Conservation (phyloP, 352 stramenopile genomes). For the Pythium chondricola region DNA sequence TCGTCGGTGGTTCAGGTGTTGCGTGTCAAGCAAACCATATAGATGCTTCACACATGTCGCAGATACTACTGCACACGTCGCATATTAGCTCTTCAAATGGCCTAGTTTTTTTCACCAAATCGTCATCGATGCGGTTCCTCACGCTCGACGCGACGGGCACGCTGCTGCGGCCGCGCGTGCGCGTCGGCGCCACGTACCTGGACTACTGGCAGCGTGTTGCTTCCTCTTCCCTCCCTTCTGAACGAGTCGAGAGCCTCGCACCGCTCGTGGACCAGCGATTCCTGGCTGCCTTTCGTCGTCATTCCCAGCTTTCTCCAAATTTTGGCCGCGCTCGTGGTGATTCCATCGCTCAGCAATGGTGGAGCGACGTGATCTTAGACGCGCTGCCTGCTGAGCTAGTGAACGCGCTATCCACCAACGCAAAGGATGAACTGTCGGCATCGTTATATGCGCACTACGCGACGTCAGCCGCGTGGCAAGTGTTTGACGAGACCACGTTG, state of each 20-base stretch:
- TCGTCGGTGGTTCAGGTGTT: too few species aligned
- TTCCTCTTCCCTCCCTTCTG: conserved; percentile 10
- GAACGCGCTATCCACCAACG: not conserved
- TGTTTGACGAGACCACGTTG: conserved; percentile 44
- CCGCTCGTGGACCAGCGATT: conserved; percentile 7
- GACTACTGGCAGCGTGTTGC: conserved; percentile 27
- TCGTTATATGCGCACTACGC: conserved; percentile 55
- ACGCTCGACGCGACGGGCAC: conserved; percentile 77
- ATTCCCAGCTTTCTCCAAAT: conserved; percentile 30
- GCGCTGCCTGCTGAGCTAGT: conserved; percentile 28
- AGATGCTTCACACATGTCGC: too few species aligned
- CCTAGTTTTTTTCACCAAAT: not conserved
- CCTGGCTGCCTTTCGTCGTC: conserved; percentile 26
- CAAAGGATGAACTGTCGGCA: conserved; percentile 24
- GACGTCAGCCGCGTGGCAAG: conserved; percentile 40
- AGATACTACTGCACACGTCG: too few species aligned
- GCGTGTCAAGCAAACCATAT: too few species aligned
- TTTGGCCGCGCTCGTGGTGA: conserved; percentile 26
- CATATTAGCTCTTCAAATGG: not conserved
- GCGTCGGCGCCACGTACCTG: conserved; percentile 44
- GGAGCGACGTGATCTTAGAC: conserved; percentile 43
- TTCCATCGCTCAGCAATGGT: conserved; percentile 45
- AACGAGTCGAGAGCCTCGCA: too few species aligned
- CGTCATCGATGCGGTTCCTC: conserved; percentile 13
- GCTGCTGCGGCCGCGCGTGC: conserved; percentile 41